phyloP scores from a whole-genome alignment of 2,329 filamentous ascomycete species.

The Pseudogymnoascus sp. region DNA sequence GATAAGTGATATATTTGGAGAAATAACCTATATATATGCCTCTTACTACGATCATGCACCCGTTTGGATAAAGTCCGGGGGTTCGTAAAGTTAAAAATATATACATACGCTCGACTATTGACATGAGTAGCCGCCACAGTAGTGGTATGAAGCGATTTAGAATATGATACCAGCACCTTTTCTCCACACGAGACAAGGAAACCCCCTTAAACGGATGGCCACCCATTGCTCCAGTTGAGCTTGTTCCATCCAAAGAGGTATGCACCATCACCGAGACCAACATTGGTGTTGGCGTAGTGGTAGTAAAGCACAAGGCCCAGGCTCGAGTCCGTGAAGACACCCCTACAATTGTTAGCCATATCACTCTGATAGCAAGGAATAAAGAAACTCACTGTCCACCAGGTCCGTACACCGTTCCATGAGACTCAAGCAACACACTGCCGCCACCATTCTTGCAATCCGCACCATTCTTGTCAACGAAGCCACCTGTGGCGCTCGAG shows the following conservation, averaged over 20 bases:
- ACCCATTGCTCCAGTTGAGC: conserved; percentile 35
- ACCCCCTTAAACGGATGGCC: conserved; percentile 32
- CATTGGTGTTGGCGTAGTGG: conserved; percentile 49
- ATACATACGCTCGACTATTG: background rate
- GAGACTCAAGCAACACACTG: conserved; percentile 50
- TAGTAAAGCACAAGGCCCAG: conserved; percentile 52
- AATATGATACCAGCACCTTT: background rate
- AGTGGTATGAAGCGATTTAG: background rate
- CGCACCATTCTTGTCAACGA: conserved; percentile 45
- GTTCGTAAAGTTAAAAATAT: background rate
- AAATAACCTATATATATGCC: background rate
- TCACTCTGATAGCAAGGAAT: background rate
- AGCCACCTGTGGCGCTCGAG: conserved; percentile 41
- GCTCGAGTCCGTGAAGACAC: conserved; percentile 42
- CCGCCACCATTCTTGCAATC: conserved; percentile 50
- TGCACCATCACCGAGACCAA: conserved; percentile 41
- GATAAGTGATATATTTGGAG: background rate
- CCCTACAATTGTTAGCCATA: conserved; percentile 30
- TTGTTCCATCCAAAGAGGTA: conserved; percentile 40
- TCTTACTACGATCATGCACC: background rate
- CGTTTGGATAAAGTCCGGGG: background rate
- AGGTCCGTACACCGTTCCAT: conserved; percentile 54
- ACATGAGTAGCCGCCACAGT: background rate
- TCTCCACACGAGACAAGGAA: background rate
- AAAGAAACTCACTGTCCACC: conserved; percentile 43